Evolutionary conservation across 2,329 filamentous ascomycete genomes (phyloP).

Genomic region (Hypoxylon sp.): DNA sequence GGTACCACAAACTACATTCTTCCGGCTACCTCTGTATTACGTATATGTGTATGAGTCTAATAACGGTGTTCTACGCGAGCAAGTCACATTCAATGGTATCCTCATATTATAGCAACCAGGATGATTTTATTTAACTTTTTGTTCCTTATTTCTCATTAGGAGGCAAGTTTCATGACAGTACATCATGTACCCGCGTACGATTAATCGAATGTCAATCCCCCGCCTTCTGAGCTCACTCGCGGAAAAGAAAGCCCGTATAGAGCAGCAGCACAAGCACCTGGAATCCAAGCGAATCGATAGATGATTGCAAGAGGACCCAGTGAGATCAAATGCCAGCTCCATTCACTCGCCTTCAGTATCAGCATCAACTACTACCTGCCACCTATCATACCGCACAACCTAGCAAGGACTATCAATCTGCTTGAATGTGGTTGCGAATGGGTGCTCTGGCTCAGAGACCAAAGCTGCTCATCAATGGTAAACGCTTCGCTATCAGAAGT

Average conservation of each 20-base stretch:
- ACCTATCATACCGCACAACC: slow-evolving; percentile 20
- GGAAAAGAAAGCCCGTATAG: slow-evolving; percentile 3
- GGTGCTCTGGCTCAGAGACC: not conserved
- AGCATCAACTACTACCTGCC: slow-evolving; percentile 15
- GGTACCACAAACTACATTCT: not conserved
- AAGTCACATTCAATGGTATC: slow-evolving; percentile 4
- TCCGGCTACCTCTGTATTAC: slow-evolving; percentile 1
- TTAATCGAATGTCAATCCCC: not conserved
- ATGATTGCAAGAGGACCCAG: slow-evolving; percentile 12
- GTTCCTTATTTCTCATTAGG: slow-evolving; percentile 24
- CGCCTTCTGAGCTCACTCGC: not conserved
- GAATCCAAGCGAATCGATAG: slow-evolving; percentile 21
- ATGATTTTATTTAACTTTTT: slow-evolving; percentile 38
- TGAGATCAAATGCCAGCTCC: slow-evolving; percentile 18
- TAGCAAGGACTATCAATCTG: slow-evolving; percentile 19
- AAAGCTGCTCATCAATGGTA: slow-evolving; percentile 9
- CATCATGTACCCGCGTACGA: slow-evolving; percentile 28
- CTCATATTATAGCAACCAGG: slow-evolving; percentile 29
- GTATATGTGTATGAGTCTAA: not conserved
- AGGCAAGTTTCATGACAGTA: slow-evolving; percentile 21
- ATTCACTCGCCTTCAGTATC: slow-evolving; percentile 18
- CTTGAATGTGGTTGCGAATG: slow-evolving; percentile 9
- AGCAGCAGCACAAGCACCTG: slow-evolving; percentile 8
- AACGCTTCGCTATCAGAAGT: slow-evolving; percentile 18
- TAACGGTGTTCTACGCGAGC: not conserved